Evolutionary conservation across 495 filamentous ascomycete species (phyloP).

Genomic region (Chaetomium fimeti): DNA sequence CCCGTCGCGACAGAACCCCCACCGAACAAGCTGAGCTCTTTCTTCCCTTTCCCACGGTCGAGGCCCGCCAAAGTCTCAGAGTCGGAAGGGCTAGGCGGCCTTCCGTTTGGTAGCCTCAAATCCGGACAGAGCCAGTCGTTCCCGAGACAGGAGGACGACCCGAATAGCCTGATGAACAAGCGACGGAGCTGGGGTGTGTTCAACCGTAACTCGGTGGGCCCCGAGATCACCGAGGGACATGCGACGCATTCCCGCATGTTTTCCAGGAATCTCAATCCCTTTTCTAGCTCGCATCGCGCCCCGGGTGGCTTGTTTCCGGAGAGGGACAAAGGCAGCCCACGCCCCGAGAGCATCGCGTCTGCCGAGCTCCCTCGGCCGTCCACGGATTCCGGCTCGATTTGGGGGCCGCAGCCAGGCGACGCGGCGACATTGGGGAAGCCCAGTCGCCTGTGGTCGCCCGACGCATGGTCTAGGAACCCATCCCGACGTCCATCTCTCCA

Average conservation of each 20-base stretch:
- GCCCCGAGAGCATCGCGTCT: conserved; percentile 76
- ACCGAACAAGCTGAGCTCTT: conserved; percentile 41
- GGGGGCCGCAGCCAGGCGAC: conserved; percentile 40
- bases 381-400: conserved; percentile 64
- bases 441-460: conserved; percentile 47
- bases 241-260: conserved; percentile 40
- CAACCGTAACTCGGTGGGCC: conserved; percentile 53
- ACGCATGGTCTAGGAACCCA: conserved; percentile 47
- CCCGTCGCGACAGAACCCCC: conserved; percentile 24
- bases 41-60: conserved; percentile 68
- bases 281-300: conserved; percentile 62
- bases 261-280: conserved; percentile 58
- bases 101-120: conserved; percentile 70
- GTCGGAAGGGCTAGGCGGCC: conserved; percentile 65
- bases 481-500: conserved; percentile 50
- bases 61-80: conserved; percentile 65
- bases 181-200: conserved; percentile 57
- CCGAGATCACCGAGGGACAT: conserved; percentile 40
- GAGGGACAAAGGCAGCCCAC: conserved; percentile 65
- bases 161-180: conserved; percentile 41
- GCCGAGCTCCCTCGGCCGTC: conserved; percentile 79
- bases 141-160: conserved; percentile 56
- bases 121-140: conserved; percentile 79
- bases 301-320: conserved; percentile 67
- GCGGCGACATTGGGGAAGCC: conserved; percentile 29